A percentile compares a stretch with the other conserved stretches of the same genome.
Conservation (phyloP, 768 basidiomycete species). For the Flagelloscypha sp. region DNA sequence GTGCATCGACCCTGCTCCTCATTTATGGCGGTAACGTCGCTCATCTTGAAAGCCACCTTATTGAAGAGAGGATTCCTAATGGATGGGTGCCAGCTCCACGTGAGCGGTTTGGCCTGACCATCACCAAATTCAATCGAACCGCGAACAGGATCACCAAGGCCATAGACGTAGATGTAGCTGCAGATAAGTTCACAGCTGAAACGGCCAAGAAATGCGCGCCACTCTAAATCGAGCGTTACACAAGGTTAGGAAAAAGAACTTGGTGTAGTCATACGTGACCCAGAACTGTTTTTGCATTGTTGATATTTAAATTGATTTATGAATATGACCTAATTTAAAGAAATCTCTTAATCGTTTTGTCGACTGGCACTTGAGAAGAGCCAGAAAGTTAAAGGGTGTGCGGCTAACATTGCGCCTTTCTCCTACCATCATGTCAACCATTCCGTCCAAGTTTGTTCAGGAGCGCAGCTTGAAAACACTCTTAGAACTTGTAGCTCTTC, state of each 20-base stretch:
- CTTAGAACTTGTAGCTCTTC: slow-evolving; percentile 57
- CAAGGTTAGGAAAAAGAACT: no score
- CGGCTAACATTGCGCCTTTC: slow-evolving; percentile 2
- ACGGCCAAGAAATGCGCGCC: no score
- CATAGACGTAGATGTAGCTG: no score
- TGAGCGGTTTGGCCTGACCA: slow-evolving; percentile 51
- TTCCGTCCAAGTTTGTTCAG: slow-evolving; percentile 45
- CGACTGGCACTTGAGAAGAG: no score
- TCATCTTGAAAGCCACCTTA: slow-evolving; percentile 47
- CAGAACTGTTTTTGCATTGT: no score
- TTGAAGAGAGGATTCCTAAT: slow-evolving; percentile 62
- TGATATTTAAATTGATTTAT: no score
- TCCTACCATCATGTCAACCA: slow-evolving; percentile 1
- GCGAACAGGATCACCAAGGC: slow-evolving; percentile 35
- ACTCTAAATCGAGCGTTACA: no score
- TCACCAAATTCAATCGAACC: slow-evolving; percentile 44
- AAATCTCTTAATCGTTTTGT: no score
- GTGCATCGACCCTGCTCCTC: slow-evolving; percentile 53
- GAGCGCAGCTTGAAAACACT: slow-evolving; percentile 62
- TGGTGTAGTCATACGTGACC: no score
- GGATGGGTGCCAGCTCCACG: slow-evolving; percentile 61
- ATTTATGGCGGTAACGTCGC: slow-evolving; percentile 58
- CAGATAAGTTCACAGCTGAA: no score
- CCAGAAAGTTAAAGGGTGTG: no score
- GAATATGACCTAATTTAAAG: no score